A percentile compares a stretch with the other conserved stretches of the same genome.
These are phyloP conservation scores for Cutaneotrichosporon dermatis DNA, from an alignment of 1,284 basidiomycete genomes.

Conservation along the genomic window DNA sequence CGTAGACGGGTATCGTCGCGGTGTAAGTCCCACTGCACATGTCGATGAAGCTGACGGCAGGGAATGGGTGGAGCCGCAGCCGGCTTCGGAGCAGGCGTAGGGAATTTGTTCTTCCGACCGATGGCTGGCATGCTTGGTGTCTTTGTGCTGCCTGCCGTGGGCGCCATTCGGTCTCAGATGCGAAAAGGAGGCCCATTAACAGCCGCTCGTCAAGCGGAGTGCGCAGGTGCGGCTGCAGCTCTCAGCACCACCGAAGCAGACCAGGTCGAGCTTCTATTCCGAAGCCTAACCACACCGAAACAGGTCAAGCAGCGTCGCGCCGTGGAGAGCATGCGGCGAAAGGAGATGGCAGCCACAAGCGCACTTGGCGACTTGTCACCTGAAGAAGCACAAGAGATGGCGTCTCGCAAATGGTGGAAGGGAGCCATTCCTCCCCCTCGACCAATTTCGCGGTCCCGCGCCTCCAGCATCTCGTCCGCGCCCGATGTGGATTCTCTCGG, in stretches of 20 bases:
- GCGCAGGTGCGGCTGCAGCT: too few relatives aligned
- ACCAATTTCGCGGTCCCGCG: neutral
- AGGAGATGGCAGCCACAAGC: neutral
- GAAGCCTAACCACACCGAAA: too few relatives aligned
- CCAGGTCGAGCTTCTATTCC: too few relatives aligned
- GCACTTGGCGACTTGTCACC: neutral
- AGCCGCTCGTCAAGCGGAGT: too few relatives aligned
- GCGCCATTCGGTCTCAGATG: neutral
- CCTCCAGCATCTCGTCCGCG: neutral
- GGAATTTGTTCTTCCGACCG: neutral
- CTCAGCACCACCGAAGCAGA: too few relatives aligned
- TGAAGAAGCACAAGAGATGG: neutral
- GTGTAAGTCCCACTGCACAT: constrained; percentile 26
- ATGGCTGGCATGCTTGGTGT: neutral
- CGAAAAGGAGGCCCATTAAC: too few relatives aligned
- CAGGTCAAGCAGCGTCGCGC: neutral
- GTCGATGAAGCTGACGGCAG: neutral
- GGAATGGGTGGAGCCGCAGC: constrained; percentile 9
- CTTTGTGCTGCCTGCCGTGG: neutral
- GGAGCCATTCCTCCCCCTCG: neutral
- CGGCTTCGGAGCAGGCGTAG: neutral
- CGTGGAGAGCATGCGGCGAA: neutral
- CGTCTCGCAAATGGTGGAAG: neutral
- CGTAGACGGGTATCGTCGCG: constrained; percentile 16
- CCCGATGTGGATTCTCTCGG: too few relatives aligned